A percentile compares a stretch with the other conserved stretches of the same genome.
Evolutionary conservation across 2,329 filamentous ascomycete species (phyloP).

Genomic region (Bertia moriformis): DNA sequence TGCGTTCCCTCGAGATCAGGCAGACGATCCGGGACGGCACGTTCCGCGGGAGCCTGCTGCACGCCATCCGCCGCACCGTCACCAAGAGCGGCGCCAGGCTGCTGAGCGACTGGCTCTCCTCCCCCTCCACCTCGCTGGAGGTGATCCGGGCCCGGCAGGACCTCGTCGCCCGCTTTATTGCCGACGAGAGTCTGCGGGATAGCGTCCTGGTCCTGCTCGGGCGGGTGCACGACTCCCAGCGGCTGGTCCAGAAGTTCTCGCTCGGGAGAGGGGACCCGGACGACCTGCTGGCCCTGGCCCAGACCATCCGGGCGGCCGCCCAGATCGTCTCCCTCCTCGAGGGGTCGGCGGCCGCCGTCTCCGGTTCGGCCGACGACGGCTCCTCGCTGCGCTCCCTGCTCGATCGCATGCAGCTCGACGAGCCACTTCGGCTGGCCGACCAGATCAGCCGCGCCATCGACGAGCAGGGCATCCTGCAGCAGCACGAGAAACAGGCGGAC

Average conservation of each 20-base stretch:
- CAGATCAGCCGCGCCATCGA: constrained; percentile 71
- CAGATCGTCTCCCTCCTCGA: constrained; percentile 40
- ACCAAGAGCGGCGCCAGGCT: constrained; percentile 83
- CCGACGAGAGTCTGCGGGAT: constrained; percentile 54
- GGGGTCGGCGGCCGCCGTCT: constrained; percentile 6
- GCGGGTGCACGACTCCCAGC: constrained; percentile 70
- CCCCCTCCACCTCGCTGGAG: constrained; percentile 73
- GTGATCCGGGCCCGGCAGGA: constrained; percentile 70
- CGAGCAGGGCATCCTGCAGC: constrained; percentile 73
- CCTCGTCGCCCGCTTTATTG: constrained; percentile 63
- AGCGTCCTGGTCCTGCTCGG: constrained; percentile 53
- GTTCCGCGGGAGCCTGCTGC: constrained; percentile 71
- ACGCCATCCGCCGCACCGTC: constrained; percentile 76
- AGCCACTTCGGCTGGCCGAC: constrained; percentile 52
- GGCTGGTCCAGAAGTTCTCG: constrained; percentile 85
- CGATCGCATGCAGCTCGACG: constrained; percentile 47
- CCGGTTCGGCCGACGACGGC: no score
- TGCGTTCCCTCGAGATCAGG: constrained; percentile 78
- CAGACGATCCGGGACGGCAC: constrained; percentile 69
- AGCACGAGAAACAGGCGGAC: constrained; percentile 63
- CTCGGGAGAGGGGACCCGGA: constrained; percentile 84
- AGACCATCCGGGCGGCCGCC: constrained; percentile 62
- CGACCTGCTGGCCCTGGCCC: constrained; percentile 71
- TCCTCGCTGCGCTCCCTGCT: constrained; percentile 29
- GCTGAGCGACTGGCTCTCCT: constrained; percentile 72